Evolutionary conservation across 306 rosid genomes (phyloP).

Genomic region (Benincasa hispida): DNA sequence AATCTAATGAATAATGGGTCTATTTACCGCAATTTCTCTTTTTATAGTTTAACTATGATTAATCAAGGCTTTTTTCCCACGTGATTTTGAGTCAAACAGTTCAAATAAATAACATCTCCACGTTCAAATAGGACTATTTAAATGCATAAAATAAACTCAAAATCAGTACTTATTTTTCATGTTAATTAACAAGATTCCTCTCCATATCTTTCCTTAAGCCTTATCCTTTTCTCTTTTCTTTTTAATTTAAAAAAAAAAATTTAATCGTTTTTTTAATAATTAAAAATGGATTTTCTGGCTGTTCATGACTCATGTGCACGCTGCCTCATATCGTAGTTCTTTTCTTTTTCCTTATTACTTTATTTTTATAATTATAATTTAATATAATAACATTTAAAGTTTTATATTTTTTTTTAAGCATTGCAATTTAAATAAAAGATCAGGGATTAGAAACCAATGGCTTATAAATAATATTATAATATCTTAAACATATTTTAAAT

Average conservation of each 20-base stretch:
- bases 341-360: neutral
- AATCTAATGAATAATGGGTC: no score
- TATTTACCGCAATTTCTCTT: no score
- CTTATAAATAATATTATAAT: no score
- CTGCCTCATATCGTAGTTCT: neutral
- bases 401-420: neutral
- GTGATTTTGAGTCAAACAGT: neutral
- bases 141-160: neutral
- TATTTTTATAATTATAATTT: neutral
- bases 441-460: neutral
- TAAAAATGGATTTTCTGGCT: neutral
- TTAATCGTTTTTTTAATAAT: neutral
- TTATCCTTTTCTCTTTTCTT: neutral
- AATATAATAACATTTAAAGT: neutral
- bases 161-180: neutral
- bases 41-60: no score
- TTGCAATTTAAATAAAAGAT: neutral
- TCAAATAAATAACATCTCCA: neutral
- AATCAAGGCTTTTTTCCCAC: neutral
- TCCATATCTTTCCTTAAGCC: neutral
- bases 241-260: no score
- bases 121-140: neutral
- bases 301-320: neutral
- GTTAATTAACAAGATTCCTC: neutral
- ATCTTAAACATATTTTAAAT: no score